phyloP scores from a whole-genome alignment of 345 rosid species.

The Schrenkiella parvula region DNA sequence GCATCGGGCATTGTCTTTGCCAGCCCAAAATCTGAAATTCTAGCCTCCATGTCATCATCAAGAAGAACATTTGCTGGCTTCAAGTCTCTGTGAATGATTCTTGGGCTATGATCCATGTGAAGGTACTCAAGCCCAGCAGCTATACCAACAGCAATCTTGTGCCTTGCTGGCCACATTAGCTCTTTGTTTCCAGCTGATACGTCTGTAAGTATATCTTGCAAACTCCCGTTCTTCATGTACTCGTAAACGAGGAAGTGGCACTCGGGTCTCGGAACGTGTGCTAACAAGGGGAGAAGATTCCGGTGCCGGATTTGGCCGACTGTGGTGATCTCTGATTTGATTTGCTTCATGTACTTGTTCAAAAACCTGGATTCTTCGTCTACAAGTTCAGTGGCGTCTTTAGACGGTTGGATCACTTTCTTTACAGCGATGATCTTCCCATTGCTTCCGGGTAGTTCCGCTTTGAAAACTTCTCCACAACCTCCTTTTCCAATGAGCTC shows the following conservation, averaged over 20 bases:
- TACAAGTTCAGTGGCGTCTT: conserved; percentile 56
- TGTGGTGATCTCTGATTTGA: conserved; percentile 68
- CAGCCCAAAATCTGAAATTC: conserved; percentile 86
- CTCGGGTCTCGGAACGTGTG: conserved; percentile 68
- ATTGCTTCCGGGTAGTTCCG: conserved; percentile 61
- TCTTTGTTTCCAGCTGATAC: conserved; percentile 48
- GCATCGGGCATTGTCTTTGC: conserved; percentile 81
- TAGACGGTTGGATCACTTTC: conserved; percentile 69
- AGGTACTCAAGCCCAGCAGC: conserved; percentile 92
- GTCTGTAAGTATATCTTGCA: conserved; percentile 50
- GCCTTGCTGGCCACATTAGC: conserved; percentile 68
- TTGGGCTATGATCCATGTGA: conserved; percentile 58
- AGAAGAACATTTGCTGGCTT: conserved; percentile 89
- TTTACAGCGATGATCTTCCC: conserved; percentile 77
- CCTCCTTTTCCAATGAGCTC: conserved; percentile 80
- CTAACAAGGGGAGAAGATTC: conserved; percentile 73
- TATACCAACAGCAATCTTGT: conserved; percentile 66
- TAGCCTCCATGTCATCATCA: conserved; percentile 88
- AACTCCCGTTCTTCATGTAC: conserved; percentile 91
- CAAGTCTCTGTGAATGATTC: conserved; percentile 80
- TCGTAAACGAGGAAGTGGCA: conserved; percentile 82
- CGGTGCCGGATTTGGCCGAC: conserved; percentile 83
- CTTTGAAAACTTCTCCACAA: conserved; percentile 85
- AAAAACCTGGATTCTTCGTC: conserved; percentile 65
- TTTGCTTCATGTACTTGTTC: conserved; percentile 79